Percentiles rank a stretch among this genome's conserved stretches.
These are phyloP conservation scores for Colletotrichum sp. DNA, from an alignment of 2,329 filamentous ascomycete genomes.

Conservation along the genomic window DNA sequence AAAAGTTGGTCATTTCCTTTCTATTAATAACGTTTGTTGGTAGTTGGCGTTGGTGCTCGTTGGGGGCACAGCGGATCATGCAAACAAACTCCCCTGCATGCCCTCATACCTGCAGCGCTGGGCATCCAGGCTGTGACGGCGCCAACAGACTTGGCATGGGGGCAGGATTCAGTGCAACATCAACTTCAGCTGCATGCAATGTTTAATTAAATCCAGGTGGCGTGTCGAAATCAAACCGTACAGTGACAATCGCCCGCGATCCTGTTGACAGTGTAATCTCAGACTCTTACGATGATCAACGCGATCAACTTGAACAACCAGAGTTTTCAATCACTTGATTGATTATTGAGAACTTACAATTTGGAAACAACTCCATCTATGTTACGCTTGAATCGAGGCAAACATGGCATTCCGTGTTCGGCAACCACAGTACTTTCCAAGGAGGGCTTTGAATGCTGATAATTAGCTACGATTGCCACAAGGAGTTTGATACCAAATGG, in stretches of 20 bases:
- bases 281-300: background rate
- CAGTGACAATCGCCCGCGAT: background rate
- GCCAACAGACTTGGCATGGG: background rate
- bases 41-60: background rate
- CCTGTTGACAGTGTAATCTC: background rate
- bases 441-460: background rate
- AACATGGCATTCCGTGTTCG: background rate
- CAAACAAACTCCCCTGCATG: background rate
- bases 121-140: background rate
- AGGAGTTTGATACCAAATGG: background rate
- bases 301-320: background rate
- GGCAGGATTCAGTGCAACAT: background rate
- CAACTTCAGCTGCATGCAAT: background rate
- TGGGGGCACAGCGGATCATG: background rate
- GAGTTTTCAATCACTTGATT: rapidly evolving
- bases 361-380: background rate
- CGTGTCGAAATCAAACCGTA: background rate
- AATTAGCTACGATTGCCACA: background rate
- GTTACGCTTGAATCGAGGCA: background rate
- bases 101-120: background rate
- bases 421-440: background rate
- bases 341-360: rapidly evolving
- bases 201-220: background rate
- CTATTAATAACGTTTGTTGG: background rate
- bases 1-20: background rate